phyloP scores from a whole-genome alignment of 306 rosid species.

The Pterocarpus macrocarpus region DNA sequence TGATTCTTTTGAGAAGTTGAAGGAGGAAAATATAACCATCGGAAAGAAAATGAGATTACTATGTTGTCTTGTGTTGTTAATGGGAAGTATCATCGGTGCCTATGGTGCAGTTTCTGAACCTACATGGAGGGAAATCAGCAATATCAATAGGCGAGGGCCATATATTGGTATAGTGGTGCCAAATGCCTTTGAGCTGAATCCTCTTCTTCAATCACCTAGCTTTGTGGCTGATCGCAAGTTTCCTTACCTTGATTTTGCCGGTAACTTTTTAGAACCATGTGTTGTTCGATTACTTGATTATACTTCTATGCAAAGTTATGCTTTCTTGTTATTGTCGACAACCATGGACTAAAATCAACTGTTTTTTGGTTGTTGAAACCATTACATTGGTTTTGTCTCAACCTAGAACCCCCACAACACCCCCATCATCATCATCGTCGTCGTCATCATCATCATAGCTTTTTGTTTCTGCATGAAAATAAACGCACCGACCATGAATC shows the following conservation, averaged over 20 bases:
- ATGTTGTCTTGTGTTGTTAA: slow-evolving; percentile 45
- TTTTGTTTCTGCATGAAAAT: neutral
- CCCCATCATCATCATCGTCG: neutral
- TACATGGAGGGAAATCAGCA: slow-evolving; percentile 50
- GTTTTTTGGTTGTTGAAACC: too few species aligned
- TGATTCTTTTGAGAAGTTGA: neutral
- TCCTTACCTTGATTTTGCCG: slow-evolving; percentile 69
- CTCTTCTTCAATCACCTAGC: slow-evolving; percentile 73
- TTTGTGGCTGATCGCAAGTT: slow-evolving; percentile 53
- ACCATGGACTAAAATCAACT: neutral
- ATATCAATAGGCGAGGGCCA: slow-evolving; percentile 65
- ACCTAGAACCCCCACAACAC: too few species aligned
- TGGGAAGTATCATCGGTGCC: slow-evolving; percentile 44
- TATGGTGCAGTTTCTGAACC: slow-evolving; percentile 51
- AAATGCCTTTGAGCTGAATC: slow-evolving; percentile 72
- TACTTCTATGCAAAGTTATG: neutral
- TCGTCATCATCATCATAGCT: neutral
- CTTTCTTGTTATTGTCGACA: neutral
- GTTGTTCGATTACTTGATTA: neutral
- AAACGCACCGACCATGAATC: neutral
- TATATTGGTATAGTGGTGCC: slow-evolving; percentile 83
- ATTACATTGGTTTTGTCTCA: too few species aligned
- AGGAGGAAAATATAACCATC: slow-evolving; percentile 33
- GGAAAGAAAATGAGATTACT: slow-evolving; percentile 45
- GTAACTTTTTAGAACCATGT: slow-evolving; percentile 43